Percentiles rank a stretch among this genome's conserved stretches.
phyloP scores from a whole-genome alignment of 2,329 filamentous ascomycete species.

The Aureobasidium sp. region DNA sequence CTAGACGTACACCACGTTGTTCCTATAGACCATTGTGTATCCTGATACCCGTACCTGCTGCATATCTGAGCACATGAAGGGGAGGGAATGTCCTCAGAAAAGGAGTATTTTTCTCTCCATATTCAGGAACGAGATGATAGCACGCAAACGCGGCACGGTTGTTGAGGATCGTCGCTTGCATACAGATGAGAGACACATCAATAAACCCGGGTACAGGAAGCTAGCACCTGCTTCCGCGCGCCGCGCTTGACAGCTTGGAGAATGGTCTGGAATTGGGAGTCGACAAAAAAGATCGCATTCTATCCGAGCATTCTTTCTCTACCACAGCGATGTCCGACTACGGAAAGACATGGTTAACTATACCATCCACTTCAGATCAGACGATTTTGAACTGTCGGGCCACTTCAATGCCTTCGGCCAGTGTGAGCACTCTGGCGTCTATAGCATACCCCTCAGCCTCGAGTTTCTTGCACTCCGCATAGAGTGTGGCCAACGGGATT shows the following conservation, averaged over 20 bases:
- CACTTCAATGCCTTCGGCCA: conserved; percentile 72
- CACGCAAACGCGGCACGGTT: not conserved
- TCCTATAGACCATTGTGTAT: too few species aligned
- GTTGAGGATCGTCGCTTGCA: conserved; percentile 2
- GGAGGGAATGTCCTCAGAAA: not conserved
- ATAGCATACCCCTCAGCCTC: conserved; percentile 69
- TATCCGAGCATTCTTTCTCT: not conserved
- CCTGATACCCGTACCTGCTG: too few species aligned
- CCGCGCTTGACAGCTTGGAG: not conserved
- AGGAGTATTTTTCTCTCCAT: not conserved
- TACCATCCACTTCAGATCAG: not conserved
- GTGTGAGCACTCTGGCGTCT: conserved; percentile 68
- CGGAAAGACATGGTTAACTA: not conserved
- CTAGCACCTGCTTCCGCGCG: conserved; percentile 3
- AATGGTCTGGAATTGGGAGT: not conserved
- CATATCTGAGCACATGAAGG: too few species aligned
- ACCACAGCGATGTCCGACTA: not conserved
- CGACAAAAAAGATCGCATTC: not conserved
- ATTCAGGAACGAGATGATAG: not conserved
- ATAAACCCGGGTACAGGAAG: not conserved
- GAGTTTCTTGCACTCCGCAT: conserved; percentile 54
- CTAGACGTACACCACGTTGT: too few species aligned
- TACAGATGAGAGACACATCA: not conserved
- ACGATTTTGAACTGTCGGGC: conserved; percentile 47
- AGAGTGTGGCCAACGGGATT: conserved; percentile 51